phyloP scores from a whole-genome alignment of 805 yeast genomes.

The Candida golubevii region DNA sequence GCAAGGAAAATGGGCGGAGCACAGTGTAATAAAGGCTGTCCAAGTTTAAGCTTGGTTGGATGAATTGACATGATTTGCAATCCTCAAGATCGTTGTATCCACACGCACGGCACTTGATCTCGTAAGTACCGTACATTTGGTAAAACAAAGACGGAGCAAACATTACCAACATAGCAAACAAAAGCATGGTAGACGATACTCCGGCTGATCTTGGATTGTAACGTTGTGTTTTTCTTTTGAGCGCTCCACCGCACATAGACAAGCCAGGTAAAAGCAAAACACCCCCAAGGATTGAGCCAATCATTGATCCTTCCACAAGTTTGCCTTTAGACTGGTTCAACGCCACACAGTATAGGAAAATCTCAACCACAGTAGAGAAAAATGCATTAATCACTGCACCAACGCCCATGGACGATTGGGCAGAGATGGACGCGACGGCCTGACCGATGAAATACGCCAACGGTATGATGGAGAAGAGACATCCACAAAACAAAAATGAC shows the following conservation, averaged over 20 bases:
- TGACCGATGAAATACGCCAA: slow-evolving; percentile 96
- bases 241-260: slow-evolving; percentile 97
- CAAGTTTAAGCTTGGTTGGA: slow-evolving; percentile 69
- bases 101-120: slow-evolving; percentile 66
- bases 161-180: slow-evolving; percentile 86
- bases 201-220: slow-evolving; percentile 97
- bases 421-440: slow-evolving; percentile 98
- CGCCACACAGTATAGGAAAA: slow-evolving; percentile 89
- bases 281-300: slow-evolving; percentile 91
- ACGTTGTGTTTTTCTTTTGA: slow-evolving; percentile 86
- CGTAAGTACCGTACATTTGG: slow-evolving; percentile 85
- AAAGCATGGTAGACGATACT: slow-evolving; percentile 91
- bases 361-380: slow-evolving; percentile 93
- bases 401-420: slow-evolving; percentile 97
- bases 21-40: slow-evolving; percentile 62
- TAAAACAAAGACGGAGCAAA: slow-evolving; percentile 88
- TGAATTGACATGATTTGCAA: slow-evolving; percentile 71
- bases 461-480: slow-evolving; percentile 84
- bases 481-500: slow-evolving; percentile 62
- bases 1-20: slow-evolving; percentile 76
- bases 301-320: slow-evolving; percentile 91
- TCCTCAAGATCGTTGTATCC: slow-evolving; percentile 23
- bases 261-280: slow-evolving; percentile 88
- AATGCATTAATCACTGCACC: slow-evolving; percentile 98
- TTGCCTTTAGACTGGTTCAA: slow-evolving; percentile 78